phyloP scores from a whole-genome alignment of 2,329 filamentous ascomycete genomes.

The Ophiostoma australiae region DNA sequence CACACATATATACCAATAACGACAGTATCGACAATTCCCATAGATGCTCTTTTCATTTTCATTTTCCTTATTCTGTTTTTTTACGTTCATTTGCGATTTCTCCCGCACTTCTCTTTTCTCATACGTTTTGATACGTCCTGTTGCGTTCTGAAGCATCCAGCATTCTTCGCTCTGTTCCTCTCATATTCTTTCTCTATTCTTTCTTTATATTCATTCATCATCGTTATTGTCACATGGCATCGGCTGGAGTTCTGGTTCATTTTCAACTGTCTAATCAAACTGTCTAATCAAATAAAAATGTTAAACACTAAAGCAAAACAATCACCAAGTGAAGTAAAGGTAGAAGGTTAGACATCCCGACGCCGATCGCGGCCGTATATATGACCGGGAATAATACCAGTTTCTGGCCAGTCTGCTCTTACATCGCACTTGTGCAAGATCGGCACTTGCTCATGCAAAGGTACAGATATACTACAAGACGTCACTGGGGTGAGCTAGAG shows the following conservation, averaged over 20 bases:
- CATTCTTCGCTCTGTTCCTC: neutral
- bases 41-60: neutral
- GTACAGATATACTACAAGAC: neutral
- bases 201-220: conserved; percentile 8
- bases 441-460: neutral
- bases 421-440: no score
- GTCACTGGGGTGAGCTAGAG: no score
- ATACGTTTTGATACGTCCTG: neutral
- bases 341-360: neutral
- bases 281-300: neutral
- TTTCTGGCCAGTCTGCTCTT: neutral
- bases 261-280: neutral
- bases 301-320: neutral
- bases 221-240: conserved; percentile 12
- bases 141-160: neutral
- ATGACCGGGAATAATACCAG: neutral
- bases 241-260: conserved; percentile 5
- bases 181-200: neutral
- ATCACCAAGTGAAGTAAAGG: neutral
- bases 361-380: neutral
- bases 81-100: neutral
- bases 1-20: neutral
- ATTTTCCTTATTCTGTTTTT: neutral
- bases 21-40: conserved; percentile 12
- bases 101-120: neutral